These are phyloP conservation scores for Neopestalotiopsis clavispora DNA, from an alignment of 2,329 filamentous ascomycete genomes.

Conservation along the genomic window DNA sequence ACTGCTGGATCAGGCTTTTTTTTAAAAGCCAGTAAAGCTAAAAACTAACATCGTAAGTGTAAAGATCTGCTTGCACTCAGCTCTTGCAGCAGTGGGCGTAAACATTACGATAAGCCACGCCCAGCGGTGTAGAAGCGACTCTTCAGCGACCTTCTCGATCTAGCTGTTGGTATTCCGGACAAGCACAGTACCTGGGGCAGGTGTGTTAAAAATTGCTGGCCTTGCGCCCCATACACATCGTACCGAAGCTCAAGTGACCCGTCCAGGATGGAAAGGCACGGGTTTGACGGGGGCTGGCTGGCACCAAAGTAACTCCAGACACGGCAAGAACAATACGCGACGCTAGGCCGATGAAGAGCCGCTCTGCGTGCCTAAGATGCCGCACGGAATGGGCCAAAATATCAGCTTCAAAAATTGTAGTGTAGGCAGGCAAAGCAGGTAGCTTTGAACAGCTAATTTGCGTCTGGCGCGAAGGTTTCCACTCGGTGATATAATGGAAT, in stretches of 20 bases:
- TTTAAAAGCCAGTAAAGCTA: background rate
- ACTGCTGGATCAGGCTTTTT: background rate
- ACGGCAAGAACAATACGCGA: background rate
- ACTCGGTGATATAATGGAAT: background rate
- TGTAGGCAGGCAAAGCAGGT: too few relatives aligned
- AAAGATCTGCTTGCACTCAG: too few relatives aligned
- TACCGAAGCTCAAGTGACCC: background rate
- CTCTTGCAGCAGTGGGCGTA: too few relatives aligned
- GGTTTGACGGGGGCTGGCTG: background rate
- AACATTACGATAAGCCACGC: too few relatives aligned
- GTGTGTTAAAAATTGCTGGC: too few relatives aligned
- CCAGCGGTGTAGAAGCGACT: too few relatives aligned
- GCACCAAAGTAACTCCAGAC: background rate
- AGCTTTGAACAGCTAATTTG: too few relatives aligned
- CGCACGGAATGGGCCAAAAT: background rate
- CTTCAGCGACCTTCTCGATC: too few relatives aligned
- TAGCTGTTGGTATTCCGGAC: too few relatives aligned
- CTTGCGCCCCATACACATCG: too few relatives aligned
- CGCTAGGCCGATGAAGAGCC: background rate
- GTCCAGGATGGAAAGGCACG: background rate
- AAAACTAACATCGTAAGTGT: background rate
- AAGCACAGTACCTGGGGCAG: too few relatives aligned
- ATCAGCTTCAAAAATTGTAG: background rate
- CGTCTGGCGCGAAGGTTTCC: too few relatives aligned
- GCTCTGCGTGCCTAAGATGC: background rate